Conservation (phyloP, 306 rosid genomes). For the Rosa multiflora region DNA sequence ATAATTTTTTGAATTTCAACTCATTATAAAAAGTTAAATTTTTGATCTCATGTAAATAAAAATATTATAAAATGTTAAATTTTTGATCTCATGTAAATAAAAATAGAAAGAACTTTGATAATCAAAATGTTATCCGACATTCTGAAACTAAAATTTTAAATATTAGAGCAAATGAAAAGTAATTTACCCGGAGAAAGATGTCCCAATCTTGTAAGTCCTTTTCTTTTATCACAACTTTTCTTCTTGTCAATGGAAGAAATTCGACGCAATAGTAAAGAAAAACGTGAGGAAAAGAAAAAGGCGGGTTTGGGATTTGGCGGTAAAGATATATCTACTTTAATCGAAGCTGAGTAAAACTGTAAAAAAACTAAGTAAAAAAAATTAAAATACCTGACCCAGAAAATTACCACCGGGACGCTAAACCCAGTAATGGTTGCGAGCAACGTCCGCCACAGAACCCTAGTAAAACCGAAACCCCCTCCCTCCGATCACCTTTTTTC, state of each 20-base stretch:
- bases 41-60: too few relatives aligned
- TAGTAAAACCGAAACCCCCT: not conserved
- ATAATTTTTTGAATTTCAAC: too few relatives aligned
- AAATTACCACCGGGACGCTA: not conserved
- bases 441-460: constrained; percentile 7
- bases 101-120: too few relatives aligned
- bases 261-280: not conserved
- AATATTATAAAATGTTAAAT: too few relatives aligned
- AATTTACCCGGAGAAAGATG: not conserved
- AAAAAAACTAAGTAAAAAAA: not conserved
- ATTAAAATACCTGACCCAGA: not conserved
- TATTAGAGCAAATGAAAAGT: not conserved
- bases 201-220: not conserved
- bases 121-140: too few relatives aligned
- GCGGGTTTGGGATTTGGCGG: not conserved
- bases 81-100: too few relatives aligned
- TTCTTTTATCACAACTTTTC: not conserved
- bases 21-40: too few relatives aligned
- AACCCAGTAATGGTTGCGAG: not conserved
- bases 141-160: too few relatives aligned
- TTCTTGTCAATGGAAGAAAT: not conserved
- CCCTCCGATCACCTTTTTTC: not conserved
- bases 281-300: not conserved
- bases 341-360: not conserved
- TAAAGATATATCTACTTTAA: not conserved